Evolutionary conservation across 2,329 filamentous ascomycete genomes (phyloP), one percentile per base, ranked within the genome.

Genomic region (Fusarium denticulatum): DNA sequence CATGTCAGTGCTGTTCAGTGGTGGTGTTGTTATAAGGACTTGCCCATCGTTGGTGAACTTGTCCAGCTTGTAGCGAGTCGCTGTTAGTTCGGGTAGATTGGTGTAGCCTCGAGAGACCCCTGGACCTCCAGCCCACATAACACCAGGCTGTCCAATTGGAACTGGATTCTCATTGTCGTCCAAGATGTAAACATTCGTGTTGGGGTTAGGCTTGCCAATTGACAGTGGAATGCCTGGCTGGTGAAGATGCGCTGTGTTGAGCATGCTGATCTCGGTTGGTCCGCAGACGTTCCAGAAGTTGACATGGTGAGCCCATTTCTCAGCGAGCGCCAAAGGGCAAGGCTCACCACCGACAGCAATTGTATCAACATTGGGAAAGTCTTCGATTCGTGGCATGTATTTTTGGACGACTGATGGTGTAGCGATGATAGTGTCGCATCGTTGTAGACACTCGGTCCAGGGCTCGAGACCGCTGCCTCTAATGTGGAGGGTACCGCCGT

Each of bases 131-230:
- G 87, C 87, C 88, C 88, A 90, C 84, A 90, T 88, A 6, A 84
- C 77, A 10, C 88, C 88, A 1, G 86, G 81, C 59, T 83, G 75
- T 4, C 88, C 88, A 8, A 86, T 79, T 3, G 79, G 75, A 4
- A 88, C 86, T 2, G 85, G 86, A 37, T 81, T 77, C 16, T 78
- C 67, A 9, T 85, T 75, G 7, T 87, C 84, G 58, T 88, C 86
- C 24, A 90, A 78, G 22, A 90, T 83, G 64, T 89, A 89, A 7
- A 89, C 85, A 1, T 66, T 76, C 1, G 71, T 90, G 77, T 90
- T 90, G 7, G 88, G 87, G 2, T 87, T 86, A 0, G 71, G 71
- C n/a, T 68, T 71, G 18, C 71, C 71, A 9, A 73, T 73, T 0
- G 71, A 60, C 3, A 73, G 11, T 3, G 53, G 69, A 20, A 50